Base-by-base conservation (phyloP, 768 basidiomycete genomes). In the Suillus decipiens region DNA sequence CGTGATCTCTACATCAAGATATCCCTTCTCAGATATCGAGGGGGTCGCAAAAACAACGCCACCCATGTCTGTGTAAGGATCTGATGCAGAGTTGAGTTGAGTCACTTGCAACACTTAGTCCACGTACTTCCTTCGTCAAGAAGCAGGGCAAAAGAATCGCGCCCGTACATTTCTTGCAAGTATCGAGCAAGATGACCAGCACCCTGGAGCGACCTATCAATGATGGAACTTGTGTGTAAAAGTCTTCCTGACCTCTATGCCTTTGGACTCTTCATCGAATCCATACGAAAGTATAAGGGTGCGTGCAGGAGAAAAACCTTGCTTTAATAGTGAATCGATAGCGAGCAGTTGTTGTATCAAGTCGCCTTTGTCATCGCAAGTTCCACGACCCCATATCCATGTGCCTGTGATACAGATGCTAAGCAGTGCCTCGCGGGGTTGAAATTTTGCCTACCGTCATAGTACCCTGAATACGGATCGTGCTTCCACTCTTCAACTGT, bases 61-160 rank as follows among this genome's bases (percentile, higher is more conserved):
- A 8, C 64, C 64, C 31, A 60, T 53, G 34, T 66, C 53, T 17
- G 15, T 54, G 19, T 50, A 39, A 33, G 34, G 22, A 58, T 8
- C 65, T 63, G 24, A 60, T 3, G 6, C 10, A 41, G 11, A 41
- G 39, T 51, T 57, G 6, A 57, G 39, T 41, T 31, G 39, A 12
- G 39, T 17, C 11, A 57, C 28, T 28, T 28, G 10, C 11, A 28
- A 28, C 5, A 19, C 19, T 19, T 12, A 12, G 56, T 41, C 17
- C 6, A 76, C 78, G 66, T 71, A 86, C 91, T 84, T 58, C 94
- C 93, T 80, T 96, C 95, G 70, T 96, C 95, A 19, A 96, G 80
- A 47, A 96, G 73, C 66, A 95, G 78, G 0, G 90, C 85, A 71
- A 95, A 85, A 4, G 83, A 81, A 69, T 92, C 73, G 54, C 82